These are phyloP conservation scores for Jatropha multifida DNA, from an alignment of 441 rosid genomes.

Conservation along the genomic window DNA sequence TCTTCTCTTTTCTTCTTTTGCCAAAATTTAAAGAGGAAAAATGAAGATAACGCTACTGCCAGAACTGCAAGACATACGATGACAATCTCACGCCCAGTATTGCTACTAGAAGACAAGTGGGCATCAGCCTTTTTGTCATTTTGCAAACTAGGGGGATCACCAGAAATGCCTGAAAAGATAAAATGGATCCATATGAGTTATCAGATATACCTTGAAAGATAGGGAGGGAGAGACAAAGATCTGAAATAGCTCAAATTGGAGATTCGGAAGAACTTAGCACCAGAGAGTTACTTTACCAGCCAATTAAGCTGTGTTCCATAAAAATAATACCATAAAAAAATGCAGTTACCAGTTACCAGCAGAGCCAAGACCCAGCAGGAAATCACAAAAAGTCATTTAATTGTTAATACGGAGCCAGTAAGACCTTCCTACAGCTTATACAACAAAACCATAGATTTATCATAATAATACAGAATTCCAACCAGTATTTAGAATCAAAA, in stretches of 20 bases:
- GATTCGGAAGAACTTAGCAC: not conserved
- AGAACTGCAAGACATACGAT: slow-evolving; percentile 49
- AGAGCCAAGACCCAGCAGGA: not conserved
- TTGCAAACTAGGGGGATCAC: slow-evolving; percentile 46
- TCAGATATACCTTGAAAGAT: not conserved
- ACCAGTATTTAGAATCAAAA: not conserved
- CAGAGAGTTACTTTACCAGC: not conserved
- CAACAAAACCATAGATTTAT: not conserved
- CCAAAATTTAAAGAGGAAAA: slow-evolving; percentile 80
- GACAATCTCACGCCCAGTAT: slow-evolving; percentile 49
- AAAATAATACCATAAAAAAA: not conserved
- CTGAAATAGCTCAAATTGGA: not conserved
- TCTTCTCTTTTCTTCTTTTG: slow-evolving; percentile 97
- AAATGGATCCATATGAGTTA: not conserved
- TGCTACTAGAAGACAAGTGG: slow-evolving; percentile 41
- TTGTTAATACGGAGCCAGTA: not conserved
- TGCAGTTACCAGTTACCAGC: not conserved
- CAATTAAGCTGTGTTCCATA: not conserved
- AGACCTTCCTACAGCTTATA: not conserved
- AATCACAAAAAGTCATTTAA: not conserved
- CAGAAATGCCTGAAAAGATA: slow-evolving; percentile 47
- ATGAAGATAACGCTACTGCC: slow-evolving; percentile 53
- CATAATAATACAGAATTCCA: not conserved
- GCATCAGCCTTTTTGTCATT: slow-evolving; percentile 39
- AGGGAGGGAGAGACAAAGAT: not conserved